Base-by-base conservation (phyloP, 805 yeast species). In the Zygosaccharomyces bisporus region DNA sequence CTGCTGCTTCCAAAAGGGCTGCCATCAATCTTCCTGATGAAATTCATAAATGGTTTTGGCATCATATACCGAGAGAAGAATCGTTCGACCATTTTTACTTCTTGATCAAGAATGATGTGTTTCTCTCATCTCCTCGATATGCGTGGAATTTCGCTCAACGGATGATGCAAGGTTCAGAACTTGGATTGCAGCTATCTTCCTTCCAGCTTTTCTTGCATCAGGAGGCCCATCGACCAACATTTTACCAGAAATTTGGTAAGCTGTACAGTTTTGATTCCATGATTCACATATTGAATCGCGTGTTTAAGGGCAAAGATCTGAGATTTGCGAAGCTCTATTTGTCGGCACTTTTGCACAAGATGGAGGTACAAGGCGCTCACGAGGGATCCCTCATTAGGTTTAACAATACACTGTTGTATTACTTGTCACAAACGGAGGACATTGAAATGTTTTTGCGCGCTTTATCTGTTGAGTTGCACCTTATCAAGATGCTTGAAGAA, bases 21-120 rank as follows among this genome's bases (percentile, higher is more conserved):
- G 53, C 53, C 1, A 41, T 57, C 8, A 37, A 46, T 17, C 32
- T 62, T 8, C 60, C 64, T 10, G 45, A 47, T 16, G 35, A 31
- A 1, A 45, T 61, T 5, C 66, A 63, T 39, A 31, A 47, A 21
- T 63, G 66, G 66, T 60, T 62, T 43, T 53, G 50, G 46, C 39
- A 48, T 2, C 47, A 54, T 29, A 9, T 58, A 13, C 34, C 52
- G 4, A 46, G 39, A 14, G 32, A 50, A 1, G 52, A 53, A 39
- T 44, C 48, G 2, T 56, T 53, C 30, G 43, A 49, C 27, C 67
- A 62, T 41, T 60, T 53, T 38, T 41, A 47, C 25, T 57, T 53
- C 27, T 44, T 63, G 14, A 54, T 64, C 8, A 48, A 57, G 34
- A 55, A 53, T 33, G 47, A 56, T 37, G 50, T 63, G 5, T 33